Conservation (phyloP, 805 yeast genomes). For the Yamadazyma tumulicola region DNA sequence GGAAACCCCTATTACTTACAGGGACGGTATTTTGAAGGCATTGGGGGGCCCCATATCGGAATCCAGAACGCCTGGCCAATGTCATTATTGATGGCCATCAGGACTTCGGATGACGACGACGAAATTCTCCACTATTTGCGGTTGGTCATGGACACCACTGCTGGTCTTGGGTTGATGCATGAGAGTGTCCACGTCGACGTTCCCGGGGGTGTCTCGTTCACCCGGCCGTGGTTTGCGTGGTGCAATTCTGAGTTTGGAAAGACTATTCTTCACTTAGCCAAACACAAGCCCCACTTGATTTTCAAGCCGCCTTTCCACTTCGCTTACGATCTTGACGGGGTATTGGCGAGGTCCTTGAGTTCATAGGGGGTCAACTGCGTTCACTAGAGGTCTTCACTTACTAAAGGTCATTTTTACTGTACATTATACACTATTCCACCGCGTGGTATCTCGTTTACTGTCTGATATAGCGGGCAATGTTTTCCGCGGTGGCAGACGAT, state of each 20-base stretch:
- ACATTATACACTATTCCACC: no score
- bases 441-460: no score
- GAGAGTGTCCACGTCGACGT: constrained; percentile 71
- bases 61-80: constrained; percentile 85
- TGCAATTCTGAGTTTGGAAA: constrained; percentile 89
- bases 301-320: constrained; percentile 43
- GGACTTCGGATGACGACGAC: constrained; percentile 69
- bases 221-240: constrained; percentile 94
- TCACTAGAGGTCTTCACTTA: no score
- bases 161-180: constrained; percentile 77
- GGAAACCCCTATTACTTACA: constrained; percentile 78
- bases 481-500: constrained; percentile 66
- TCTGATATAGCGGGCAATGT: constrained; percentile 64
- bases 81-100: constrained; percentile 70
- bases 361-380: no score
- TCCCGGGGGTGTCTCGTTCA: constrained; percentile 45
- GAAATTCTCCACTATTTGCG: constrained; percentile 55
- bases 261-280: constrained; percentile 73
- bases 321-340: constrained; percentile 29
- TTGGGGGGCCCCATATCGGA: constrained; percentile 92
- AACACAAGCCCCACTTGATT: constrained; percentile 68
- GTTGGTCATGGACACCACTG: constrained; percentile 58
- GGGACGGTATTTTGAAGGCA: constrained; percentile 66
- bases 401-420: no score
- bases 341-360: constrained; percentile 11